Base-by-base conservation (phyloP, 805 yeast genomes). In the Zygosaccharomyces pseudorouxii region DNA sequence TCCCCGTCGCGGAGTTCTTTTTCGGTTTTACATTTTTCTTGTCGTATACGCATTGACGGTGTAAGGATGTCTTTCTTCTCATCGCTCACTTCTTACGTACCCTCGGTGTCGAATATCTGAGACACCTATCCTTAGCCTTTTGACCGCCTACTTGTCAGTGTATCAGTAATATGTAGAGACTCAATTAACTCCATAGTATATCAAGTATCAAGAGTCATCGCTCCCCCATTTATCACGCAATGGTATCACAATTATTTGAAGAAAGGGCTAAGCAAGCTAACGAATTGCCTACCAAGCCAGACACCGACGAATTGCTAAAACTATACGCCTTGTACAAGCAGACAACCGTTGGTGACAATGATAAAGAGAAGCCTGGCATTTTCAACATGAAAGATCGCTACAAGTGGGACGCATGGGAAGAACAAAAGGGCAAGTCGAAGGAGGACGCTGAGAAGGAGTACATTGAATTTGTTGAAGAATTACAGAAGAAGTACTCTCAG, bases 361-460 rank as follows among this genome's bases (percentile, higher is more conserved):
- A 69, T 56, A 86, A 96, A 53, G 74, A 77, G 48, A 87, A 88
- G 74, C 99, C 99, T 47, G 93, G 97, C 55, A 72, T 86, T 51
- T 88, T 93, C 69, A 95, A 89, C 73, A 78, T 93, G 74, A 89
- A 86, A 75, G 97, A 92, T 59, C 89, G 95, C 73, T 86, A 87
- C 80, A 93, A 93, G 78, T 93, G 98, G 98, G 92, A 90, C 67
- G 79, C 98, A 7, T 93, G 98, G 98, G 84, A 84, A 62, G 82
- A 81, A 60, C 74, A 84, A 64, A 85, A 86, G 74, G 99, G 99
- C 50, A 79, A 79, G 52, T 71, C 89, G 36, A 86, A 86, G 71
- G 95, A 81, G 59, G 97, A 89, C 30, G 99, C 99, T 52, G 98
- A 92, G 76, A 55, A 77, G 59, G 77, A 89, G 70, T 80, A 86